Evolutionary conservation across 164 flowering plant genomes (phyloP).

Genomic region (Vitis rotundifolia): DNA sequence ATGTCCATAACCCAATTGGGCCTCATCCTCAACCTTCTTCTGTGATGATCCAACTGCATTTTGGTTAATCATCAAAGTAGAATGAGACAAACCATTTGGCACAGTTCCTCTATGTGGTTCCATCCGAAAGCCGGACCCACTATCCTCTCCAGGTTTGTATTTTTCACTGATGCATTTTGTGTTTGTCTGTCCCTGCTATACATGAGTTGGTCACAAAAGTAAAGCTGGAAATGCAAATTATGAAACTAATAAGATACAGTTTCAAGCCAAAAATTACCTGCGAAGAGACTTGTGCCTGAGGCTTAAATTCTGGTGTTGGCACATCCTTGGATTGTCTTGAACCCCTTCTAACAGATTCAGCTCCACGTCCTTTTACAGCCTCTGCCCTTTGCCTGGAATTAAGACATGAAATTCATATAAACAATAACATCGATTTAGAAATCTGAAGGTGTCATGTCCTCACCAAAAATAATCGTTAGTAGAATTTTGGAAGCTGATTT

Average conservation of each 20-base stretch:
- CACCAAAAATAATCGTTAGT: too few species aligned
- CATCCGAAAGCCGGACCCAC: constrained; percentile 30
- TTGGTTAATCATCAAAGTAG: constrained; percentile 43
- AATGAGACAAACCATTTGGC: constrained; percentile 27
- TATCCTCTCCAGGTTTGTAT: constrained; percentile 15
- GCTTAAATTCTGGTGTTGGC: constrained; percentile 36
- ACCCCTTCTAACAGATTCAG: constrained; percentile 43
- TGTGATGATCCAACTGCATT: constrained; percentile 25
- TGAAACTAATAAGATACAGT: background rate
- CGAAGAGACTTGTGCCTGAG: constrained; percentile 24
- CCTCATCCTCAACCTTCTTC: constrained; percentile 21
- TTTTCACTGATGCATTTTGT: constrained; percentile 20
- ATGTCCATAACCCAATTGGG: background rate
- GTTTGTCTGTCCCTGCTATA: constrained; percentile 33
- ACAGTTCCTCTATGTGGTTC: constrained; percentile 32
- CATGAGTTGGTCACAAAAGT: background rate
- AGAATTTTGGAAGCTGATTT: too few species aligned
- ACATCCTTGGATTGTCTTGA: constrained; percentile 31
- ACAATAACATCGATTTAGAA: background rate
- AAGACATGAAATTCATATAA: background rate
- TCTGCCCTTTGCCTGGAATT: constrained; percentile 42
- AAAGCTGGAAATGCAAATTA: background rate
- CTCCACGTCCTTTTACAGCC: constrained; percentile 44
- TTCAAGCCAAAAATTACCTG: constrained; percentile 11
- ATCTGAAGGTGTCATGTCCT: background rate